Conservation (phyloP, 257 asterid species). For the Paraleonurus japonicus region DNA sequence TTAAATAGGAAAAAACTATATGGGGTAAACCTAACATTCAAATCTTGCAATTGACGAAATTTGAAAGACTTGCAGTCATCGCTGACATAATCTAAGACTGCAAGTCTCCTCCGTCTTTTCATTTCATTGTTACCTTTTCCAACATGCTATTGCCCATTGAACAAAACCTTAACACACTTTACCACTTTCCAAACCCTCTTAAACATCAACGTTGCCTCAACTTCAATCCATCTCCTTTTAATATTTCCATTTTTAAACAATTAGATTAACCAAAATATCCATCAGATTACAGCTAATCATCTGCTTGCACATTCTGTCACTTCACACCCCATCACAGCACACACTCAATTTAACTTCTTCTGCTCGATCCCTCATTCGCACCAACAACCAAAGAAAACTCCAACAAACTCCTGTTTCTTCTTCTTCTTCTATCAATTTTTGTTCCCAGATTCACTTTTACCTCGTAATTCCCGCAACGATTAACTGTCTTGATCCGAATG, state of each 20-base stretch:
- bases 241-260: not conserved
- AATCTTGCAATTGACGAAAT: slow-evolving; percentile 9
- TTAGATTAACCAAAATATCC: slow-evolving; percentile 17
- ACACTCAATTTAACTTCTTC: not conserved
- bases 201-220: slow-evolving; percentile 22
- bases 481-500: slow-evolving; percentile 48
- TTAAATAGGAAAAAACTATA: too few relatives aligned
- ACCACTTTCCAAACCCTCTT: not conserved
- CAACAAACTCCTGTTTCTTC: slow-evolving; percentile 6
- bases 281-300: slow-evolving; percentile 35
- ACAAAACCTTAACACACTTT: not conserved
- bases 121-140: not conserved
- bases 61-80: not conserved
- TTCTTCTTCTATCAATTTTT: slow-evolving; percentile 23
- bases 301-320: slow-evolving; percentile 33
- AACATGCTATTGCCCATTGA: not conserved
- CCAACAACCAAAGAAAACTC: slow-evolving; percentile 1
- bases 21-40: not conserved
- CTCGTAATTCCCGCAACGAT: slow-evolving; percentile 32
- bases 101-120: not conserved
- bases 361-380: slow-evolving; percentile 25
- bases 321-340: slow-evolving; percentile 19
- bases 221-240: slow-evolving; percentile 17
- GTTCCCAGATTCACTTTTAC: slow-evolving; percentile 23
- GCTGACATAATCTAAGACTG: not conserved